phyloP scores from a whole-genome alignment of 2,329 filamentous ascomycete genomes.

The Cercospora sp. region DNA sequence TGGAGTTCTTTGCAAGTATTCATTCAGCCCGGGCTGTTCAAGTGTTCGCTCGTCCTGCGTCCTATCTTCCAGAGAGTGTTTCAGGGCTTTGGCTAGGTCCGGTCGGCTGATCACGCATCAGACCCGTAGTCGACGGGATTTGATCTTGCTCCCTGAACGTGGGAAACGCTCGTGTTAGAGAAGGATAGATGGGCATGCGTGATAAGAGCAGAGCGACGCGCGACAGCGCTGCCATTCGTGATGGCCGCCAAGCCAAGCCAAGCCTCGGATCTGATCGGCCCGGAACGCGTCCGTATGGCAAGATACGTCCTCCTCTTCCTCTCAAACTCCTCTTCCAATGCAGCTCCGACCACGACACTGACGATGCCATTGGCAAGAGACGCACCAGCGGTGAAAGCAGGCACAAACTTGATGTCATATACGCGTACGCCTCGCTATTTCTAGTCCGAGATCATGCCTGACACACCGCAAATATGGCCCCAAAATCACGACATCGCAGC shows the following conservation, averaged over 20 bases:
- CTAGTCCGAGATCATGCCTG: not conserved
- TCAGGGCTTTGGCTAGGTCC: too few relatives aligned
- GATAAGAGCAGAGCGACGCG: too few relatives aligned
- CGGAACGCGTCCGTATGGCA: not conserved
- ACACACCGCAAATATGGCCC: not conserved
- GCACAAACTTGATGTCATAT: not conserved
- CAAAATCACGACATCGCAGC: constrained; percentile 5
- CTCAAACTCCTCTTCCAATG: not conserved
- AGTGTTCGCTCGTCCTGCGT: too few relatives aligned
- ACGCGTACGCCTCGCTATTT: not conserved
- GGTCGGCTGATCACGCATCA: too few relatives aligned
- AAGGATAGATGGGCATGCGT: too few relatives aligned
- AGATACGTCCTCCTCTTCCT: not conserved
- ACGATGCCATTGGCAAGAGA: not conserved
- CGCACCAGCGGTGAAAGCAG: not conserved
- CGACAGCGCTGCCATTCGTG: too few relatives aligned
- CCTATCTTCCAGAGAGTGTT: too few relatives aligned
- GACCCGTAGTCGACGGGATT: too few relatives aligned
- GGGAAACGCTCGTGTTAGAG: too few relatives aligned
- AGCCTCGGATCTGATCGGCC: not conserved
- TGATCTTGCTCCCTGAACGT: too few relatives aligned
- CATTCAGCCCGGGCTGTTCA: too few relatives aligned
- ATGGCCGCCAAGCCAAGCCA: not conserved
- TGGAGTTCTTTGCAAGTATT: too few relatives aligned
- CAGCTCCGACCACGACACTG: not conserved